phyloP scores from a whole-genome alignment of 768 basidiomycete genomes.

The Auricularia sp. region DNA sequence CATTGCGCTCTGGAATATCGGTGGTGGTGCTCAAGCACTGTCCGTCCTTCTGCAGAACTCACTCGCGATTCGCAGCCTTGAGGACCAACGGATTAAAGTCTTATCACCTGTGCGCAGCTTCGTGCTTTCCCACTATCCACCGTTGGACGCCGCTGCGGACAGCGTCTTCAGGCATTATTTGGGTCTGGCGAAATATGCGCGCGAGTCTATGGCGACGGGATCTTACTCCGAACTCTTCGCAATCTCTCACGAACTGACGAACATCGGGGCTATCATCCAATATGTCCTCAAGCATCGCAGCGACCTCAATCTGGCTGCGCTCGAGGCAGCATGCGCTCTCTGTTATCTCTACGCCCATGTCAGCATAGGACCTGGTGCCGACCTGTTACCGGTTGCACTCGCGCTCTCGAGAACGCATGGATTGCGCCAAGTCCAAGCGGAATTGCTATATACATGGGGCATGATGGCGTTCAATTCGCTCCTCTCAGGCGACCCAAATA shows the following conservation, averaged over 20 bases:
- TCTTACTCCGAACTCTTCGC: neutral
- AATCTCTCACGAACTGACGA: neutral
- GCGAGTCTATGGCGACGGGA: neutral
- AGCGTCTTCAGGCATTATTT: neutral
- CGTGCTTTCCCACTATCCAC: neutral
- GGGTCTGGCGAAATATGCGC: neutral
- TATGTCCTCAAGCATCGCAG: neutral
- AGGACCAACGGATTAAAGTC: neutral
- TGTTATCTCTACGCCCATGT: too few relatives aligned
- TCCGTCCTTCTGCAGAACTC: neutral
- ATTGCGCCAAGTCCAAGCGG: too few relatives aligned
- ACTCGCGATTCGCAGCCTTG: neutral
- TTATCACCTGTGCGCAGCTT: neutral
- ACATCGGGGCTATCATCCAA: neutral
- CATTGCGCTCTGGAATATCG: slow-evolving; percentile 4
- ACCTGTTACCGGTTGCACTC: too few relatives aligned
- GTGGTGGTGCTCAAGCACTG: neutral
- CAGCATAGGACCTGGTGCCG: too few relatives aligned
- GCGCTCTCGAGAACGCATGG: too few relatives aligned
- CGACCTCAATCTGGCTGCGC: too few relatives aligned
- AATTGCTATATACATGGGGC: too few relatives aligned
- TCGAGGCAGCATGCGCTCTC: too few relatives aligned
- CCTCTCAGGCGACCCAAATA: too few relatives aligned
- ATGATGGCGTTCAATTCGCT: too few relatives aligned
- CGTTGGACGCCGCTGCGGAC: neutral